Evolutionary conservation across 2,329 filamentous ascomycete species (phyloP), one percentile per base, ranked within the genome.

Genomic region (Talaromyces sp.): DNA sequence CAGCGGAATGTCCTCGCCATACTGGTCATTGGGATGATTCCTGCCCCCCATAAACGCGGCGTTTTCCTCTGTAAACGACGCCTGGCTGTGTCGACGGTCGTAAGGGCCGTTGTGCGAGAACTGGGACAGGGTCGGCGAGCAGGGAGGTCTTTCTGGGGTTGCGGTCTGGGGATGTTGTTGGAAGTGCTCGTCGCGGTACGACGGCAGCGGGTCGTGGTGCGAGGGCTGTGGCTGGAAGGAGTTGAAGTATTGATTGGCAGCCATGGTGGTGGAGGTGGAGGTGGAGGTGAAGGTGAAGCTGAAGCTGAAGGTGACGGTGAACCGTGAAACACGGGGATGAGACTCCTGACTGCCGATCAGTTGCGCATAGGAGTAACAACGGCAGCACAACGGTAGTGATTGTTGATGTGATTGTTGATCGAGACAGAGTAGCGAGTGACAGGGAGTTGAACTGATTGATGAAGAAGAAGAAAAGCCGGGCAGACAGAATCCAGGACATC

Each of bases 241-340:
- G 67, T 81, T 80, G 76, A 90, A 90, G 76, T 90, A 90, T 68
- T 89, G 84, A 77, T 87, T 83, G 65, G 84, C 80, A 52, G 85
- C 82, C 86, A 88, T 88, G 68, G 58, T 79, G 73, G 3, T 11
- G 6, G 13, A 22, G 22, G 22, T 22, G 22, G 2, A 22, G 22
- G 2, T 11, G 17, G 2, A 47, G 19, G 19, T 47, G 39, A 44
- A 8, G 1, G 11, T 7, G 19, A 27, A 27, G n/a, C 27, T 8
- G 19, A 51, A 51, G 7, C 30, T 3, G 1, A 10, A 32, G 9
- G 7, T 7, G 30, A n/a, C n/a, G n/a, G n/a, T 32, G 32, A 10
- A 32, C 6, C 32, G 13, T 39, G 36, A 39, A 39, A 39, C 36
- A 39, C 36, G 36, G 36, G 17, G 36, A 36, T 39, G 36, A 39